Base-by-base conservation (phyloP, 805 yeast genomes). In the Candida alai region DNA sequence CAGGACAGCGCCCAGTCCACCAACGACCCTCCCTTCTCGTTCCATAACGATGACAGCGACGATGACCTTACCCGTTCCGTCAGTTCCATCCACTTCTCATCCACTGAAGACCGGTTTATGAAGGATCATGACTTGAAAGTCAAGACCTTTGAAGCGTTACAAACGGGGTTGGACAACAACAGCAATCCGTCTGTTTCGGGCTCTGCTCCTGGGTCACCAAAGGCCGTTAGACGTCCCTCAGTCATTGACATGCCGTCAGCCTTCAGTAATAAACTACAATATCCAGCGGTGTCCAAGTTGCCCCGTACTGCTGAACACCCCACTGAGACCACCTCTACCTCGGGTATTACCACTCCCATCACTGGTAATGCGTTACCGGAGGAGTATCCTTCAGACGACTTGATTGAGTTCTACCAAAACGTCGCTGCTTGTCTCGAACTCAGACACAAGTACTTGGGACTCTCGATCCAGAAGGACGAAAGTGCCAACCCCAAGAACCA, bases 401-500 rank as follows among this genome's bases (percentile, higher is more conserved):
- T 84, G 43, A 62, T 81, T 36, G 78, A 74, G 35, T 63, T 84
- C 30, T 84, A 76, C 50, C 55, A 70, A 18, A 76, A 80, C 38
- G 78, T 84, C 22, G 70, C 74, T 38, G 60, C 62, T 24, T 84
- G 96, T 52, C 70, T 90, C 40, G 77, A 74, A 9, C 52, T 85
- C 42, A 78, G 99, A 55, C 78, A 74, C 45, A 83, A 80, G 51
- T 93, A 90, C 56, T 82, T 84, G 58, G 49, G 59, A 2, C 45
- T 75, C 8, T 87, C 97, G 1, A 45, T 76, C 34, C 99, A 93
- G 62, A 34, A 42, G 4, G 65, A 76, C 36, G 83, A 81, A 28
- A 54, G 61, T 23, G 83, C 79, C 47, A 93, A 93, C 58, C 98
- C 98, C 2, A 88, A 90, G 54, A 90, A 94, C 58, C 52, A 48